These are phyloP conservation scores for Rutidosis leptorrhynchoides DNA, from an alignment of 129 eudicot species.

Conservation along the genomic window DNA sequence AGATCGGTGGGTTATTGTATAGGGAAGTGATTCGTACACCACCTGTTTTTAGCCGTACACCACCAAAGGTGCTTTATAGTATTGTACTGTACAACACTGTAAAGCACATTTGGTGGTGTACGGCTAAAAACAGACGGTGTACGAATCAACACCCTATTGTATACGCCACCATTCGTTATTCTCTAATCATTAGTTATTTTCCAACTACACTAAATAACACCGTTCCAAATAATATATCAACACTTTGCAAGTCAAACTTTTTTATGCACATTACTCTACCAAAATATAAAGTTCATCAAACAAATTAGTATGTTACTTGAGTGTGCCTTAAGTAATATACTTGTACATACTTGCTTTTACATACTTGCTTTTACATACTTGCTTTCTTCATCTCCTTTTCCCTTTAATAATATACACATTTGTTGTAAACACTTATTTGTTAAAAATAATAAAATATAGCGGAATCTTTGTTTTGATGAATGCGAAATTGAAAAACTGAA, in stretches of 20 bases:
- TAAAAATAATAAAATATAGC: too few relatives aligned
- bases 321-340: conserved; percentile 22
- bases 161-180: conserved; percentile 18
- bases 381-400: background rate
- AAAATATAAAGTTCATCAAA: background rate
- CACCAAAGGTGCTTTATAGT: too few relatives aligned
- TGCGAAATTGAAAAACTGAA: too few relatives aligned
- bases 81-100: too few relatives aligned
- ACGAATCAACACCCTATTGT: too few relatives aligned
- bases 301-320: conserved; percentile 10
- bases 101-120: too few relatives aligned
- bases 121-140: too few relatives aligned
- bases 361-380: background rate
- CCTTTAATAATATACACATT: too few relatives aligned
- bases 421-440: too few relatives aligned
- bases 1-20: conserved; percentile 27
- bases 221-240: background rate
- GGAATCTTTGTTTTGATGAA: too few relatives aligned
- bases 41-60: too few relatives aligned
- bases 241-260: conserved; percentile 13
- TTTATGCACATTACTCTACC: conserved; percentile 12
- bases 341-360: conserved; percentile 16
- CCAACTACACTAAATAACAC: conserved; percentile 7
- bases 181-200: conserved; percentile 14
- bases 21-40: too few relatives aligned